phyloP scores from a whole-genome alignment of 208 protist species.

The Wallacemonas sp. region DNA sequence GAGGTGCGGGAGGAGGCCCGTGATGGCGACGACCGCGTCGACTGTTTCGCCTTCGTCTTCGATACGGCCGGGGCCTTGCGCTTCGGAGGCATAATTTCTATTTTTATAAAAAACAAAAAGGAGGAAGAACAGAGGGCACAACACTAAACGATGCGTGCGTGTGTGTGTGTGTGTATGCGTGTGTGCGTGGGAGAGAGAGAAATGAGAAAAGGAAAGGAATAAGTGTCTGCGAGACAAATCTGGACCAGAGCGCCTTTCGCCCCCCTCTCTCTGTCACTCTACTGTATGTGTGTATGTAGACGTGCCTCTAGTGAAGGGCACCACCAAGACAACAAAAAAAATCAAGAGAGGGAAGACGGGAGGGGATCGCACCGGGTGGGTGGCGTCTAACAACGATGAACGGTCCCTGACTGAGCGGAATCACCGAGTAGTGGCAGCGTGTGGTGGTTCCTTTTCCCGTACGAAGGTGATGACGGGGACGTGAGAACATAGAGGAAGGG shows the following conservation, averaged over 20 bases:
- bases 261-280: no score
- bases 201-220: conserved; percentile 17
- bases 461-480: no score
- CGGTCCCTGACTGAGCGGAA: no score
- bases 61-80: not conserved
- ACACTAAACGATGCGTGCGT: not conserved
- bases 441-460: no score
- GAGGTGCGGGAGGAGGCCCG: not conserved
- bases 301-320: not conserved
- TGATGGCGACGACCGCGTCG: not conserved
- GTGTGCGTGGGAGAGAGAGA: conserved; percentile 1
- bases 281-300: no score
- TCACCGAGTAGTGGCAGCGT: no score
- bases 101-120: not conserved
- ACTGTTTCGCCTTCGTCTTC: not conserved
- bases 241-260: no score
- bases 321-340: conserved; percentile 10
- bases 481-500: no score
- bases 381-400: no score
- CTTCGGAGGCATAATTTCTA: conserved; percentile 9
- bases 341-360: not conserved
- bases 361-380: not conserved
- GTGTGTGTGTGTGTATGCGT: conserved; percentile 2
- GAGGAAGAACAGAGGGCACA: not conserved
- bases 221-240: not conserved